A percentile compares a stretch with the other conserved stretches of the same genome.
phyloP scores from a whole-genome alignment of 768 basidiomycete genomes.

The Cystoderma amianthinum region DNA sequence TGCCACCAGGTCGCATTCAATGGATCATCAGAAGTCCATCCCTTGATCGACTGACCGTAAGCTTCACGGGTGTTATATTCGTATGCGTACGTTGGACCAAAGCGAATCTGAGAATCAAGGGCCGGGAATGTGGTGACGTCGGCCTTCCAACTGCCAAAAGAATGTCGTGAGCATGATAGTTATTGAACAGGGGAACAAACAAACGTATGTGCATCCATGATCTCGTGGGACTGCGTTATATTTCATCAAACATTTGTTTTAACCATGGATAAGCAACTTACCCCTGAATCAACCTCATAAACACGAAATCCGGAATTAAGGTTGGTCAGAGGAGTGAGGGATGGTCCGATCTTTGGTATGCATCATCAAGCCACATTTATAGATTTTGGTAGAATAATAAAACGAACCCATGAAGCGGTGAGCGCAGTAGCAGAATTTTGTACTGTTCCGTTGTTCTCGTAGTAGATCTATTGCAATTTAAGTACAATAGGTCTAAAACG shows the following conservation, averaged over 20 bases:
- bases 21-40: conserved; percentile 60
- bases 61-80: conserved; percentile 70
- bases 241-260: too few species aligned
- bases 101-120: conserved; percentile 48
- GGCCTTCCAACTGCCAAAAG: conserved; percentile 62
- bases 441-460: conserved; percentile 61
- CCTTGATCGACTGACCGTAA: conserved; percentile 50
- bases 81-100: conserved; percentile 57
- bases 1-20: conserved; percentile 85
- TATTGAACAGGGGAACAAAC: conserved; percentile 13
- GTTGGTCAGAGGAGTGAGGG: conserved; percentile 63
- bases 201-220: conserved; percentile 73
- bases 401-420: conserved; percentile 33
- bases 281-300: conserved; percentile 65
- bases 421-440: conserved; percentile 51
- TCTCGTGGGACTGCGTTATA: too few species aligned
- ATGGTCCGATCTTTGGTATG: conserved; percentile 52
- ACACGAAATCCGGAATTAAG: conserved; percentile 72
- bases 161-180: neutral
- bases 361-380: too few species aligned
- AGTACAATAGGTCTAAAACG: too few species aligned
- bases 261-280: conserved; percentile 25
- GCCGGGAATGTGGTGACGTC: conserved; percentile 53
- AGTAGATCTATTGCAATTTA: conserved; percentile 70
- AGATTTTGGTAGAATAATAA: too few species aligned